phyloP scores from a whole-genome alignment of 2,329 filamentous ascomycete genomes.

The Colletotrichum neosansevieriae region DNA sequence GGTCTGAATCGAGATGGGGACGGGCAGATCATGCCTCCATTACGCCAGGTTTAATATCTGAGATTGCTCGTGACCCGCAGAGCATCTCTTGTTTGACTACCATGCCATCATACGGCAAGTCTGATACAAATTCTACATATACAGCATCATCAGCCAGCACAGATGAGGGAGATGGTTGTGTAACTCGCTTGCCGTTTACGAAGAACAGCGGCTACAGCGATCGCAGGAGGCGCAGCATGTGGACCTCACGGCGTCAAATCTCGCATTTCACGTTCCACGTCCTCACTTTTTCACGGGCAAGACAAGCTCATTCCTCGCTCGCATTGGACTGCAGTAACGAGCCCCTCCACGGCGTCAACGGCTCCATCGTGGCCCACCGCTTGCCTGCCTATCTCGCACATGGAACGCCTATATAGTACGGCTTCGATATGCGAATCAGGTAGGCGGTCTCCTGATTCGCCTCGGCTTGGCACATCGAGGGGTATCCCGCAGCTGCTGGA shows the following conservation, averaged over 20 bases:
- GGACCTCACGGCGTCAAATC: conserved; percentile 14
- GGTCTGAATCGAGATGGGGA: conserved; percentile 18
- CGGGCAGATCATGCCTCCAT: conserved; percentile 26
- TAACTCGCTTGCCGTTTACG: neutral
- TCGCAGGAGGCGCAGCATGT: conserved; percentile 10
- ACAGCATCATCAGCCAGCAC: neutral
- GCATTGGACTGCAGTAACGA: conserved; percentile 2
- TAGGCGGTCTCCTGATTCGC: conserved; percentile 31
- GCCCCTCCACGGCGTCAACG: conserved; percentile 17
- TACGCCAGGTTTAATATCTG: conserved; percentile 12
- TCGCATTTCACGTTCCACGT: neutral
- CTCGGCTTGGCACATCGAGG: conserved; percentile 20
- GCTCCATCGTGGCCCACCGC: conserved; percentile 20
- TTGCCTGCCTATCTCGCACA: conserved; percentile 2
- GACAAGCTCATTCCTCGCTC: conserved; percentile 5
- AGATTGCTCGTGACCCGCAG: conserved; percentile 11
- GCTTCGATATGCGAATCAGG: conserved; percentile 10
- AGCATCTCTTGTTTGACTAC: neutral
- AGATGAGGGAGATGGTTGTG: neutral
- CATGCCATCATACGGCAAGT: too few relatives aligned
- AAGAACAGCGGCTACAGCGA: neutral
- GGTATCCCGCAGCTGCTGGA: conserved; percentile 2
- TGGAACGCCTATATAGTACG: neutral
- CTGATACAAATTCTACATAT: neutral
- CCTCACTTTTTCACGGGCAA: conserved; percentile 1